Evolutionary conservation across 768 basidiomycete genomes (phyloP), one percentile per base, ranked within the genome.

Genomic region (Strobilomyces confusus): DNA sequence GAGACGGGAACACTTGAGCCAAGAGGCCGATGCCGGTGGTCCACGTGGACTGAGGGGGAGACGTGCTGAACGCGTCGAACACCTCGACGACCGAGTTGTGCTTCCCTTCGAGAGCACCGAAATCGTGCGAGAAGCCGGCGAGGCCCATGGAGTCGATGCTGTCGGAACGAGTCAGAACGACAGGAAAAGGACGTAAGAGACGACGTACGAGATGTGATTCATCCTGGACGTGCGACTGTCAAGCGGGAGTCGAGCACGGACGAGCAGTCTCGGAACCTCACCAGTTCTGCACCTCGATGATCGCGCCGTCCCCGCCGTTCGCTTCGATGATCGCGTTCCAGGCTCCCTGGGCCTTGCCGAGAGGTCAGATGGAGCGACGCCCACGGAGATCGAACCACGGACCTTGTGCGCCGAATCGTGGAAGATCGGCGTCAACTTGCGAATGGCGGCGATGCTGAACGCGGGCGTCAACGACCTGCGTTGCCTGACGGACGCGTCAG

Each of bases 81-180:
- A 71, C 61, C 3, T 73, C 65, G 4, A 72, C 67, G 7, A 82
- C 71, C 3, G 72, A 50, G 3, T 76, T 67, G 23, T 62, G 63
- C 54, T 80, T 74, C 3, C 82, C 82, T 1, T 80, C 74, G 17
- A 84, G 70, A 1, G 79, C 67, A 25, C 75, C 75, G 58, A 85
- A 85, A 59, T 83, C 75, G 57, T 84, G 77, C 0, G 79, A 77
- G 56, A 85, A 85, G 2, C 81, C 82, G 11, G 81, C 81, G 34
- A 83, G 78, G 19, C 82, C 82, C 40, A 85, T 73, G 3, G 75
- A 74, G 58, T 85, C 83, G 9, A 84, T 68, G 9, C 81, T 82
- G 25, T 8, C 5, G 11, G 15, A 12, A 33, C 4, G 15, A 0
- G 4, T 44, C 2, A 13, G 20, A 23, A 19, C 26, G 5, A 5